Percentiles rank a stretch among this genome's conserved stretches.
Conservation (phyloP, 1,139 yeast genomes). For the Pichia sp. region DNA sequence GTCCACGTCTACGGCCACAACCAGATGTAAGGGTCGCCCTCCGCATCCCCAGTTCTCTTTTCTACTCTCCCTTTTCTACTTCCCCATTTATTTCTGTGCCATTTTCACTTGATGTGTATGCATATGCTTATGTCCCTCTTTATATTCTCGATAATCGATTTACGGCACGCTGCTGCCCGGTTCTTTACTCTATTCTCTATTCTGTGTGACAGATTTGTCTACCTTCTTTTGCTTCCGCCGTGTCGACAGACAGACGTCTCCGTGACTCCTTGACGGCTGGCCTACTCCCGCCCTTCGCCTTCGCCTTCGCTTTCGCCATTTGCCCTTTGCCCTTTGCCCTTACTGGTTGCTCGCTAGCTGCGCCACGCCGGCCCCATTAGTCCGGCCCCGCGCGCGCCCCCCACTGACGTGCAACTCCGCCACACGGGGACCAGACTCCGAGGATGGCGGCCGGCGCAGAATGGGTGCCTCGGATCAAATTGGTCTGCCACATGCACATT, state of each 20-base stretch:
- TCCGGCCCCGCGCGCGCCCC: not conserved
- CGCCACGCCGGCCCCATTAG: not conserved
- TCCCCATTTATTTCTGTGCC: not conserved
- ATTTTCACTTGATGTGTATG: not conserved
- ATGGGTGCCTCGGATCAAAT: not conserved
- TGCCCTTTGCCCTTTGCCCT: not conserved
- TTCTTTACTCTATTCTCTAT: not conserved
- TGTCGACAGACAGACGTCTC: no score
- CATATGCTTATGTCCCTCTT: not conserved
- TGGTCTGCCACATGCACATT: not conserved
- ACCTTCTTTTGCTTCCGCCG: no score
- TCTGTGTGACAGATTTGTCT: no score
- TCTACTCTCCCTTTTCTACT: not conserved
- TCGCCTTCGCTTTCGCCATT: not conserved
- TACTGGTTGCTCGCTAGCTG: not conserved
- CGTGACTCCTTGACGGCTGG: no score
- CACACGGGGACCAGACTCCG: not conserved
- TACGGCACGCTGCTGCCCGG: not conserved
- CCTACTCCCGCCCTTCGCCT: not conserved
- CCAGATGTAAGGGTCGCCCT: slow-evolving; percentile 7
- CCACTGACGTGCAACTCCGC: not conserved
- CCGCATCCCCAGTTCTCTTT: not conserved
- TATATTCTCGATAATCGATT: not conserved
- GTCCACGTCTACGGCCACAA: slow-evolving; percentile 15
- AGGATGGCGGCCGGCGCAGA: not conserved